phyloP scores from a whole-genome alignment of 257 asterid genomes.

The Schizonepeta tenuifolia region DNA sequence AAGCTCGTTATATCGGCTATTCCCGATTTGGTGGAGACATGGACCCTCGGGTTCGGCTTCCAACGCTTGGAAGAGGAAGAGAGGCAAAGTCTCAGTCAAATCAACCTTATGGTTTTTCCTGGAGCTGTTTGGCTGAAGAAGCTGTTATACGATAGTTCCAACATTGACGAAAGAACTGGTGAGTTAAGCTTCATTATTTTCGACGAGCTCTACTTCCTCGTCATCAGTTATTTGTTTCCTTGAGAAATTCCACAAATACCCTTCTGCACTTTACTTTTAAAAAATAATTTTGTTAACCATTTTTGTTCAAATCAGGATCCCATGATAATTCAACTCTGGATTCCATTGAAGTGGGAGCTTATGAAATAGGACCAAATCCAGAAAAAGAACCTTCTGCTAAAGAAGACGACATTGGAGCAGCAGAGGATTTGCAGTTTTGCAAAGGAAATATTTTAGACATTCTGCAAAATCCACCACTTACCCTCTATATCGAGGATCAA shows the following conservation, averaged over 20 bases:
- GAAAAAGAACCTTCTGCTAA: constrained; percentile 30
- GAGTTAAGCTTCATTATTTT: constrained; percentile 29
- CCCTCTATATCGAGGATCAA: constrained; percentile 30
- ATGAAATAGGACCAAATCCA: constrained; percentile 22
- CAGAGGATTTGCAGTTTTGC: constrained; percentile 26
- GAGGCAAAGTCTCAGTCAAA: constrained; percentile 58
- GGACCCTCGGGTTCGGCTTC: constrained; percentile 93
- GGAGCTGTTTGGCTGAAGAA: constrained; percentile 89
- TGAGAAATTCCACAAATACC: not conserved
- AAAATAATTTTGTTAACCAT: not conserved
- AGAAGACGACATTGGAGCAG: constrained; percentile 35
- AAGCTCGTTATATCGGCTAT: constrained; percentile 87
- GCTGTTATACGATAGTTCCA: constrained; percentile 41
- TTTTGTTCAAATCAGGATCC: constrained; percentile 32
- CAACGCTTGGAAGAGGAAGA: constrained; percentile 71
- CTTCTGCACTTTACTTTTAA: not conserved
- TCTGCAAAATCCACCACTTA: constrained; percentile 17
- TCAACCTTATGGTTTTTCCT: constrained; percentile 91
- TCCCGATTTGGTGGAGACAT: constrained; percentile 83
- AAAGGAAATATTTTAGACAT: not conserved
- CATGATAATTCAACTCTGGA: constrained; percentile 19
- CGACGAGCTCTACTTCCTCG: not conserved
- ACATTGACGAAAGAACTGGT: constrained; percentile 44
- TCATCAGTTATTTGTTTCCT: not conserved
- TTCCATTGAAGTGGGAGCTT: constrained; percentile 24